Conservation (phyloP, 108 stramenopile genomes). For the Pseudonitzschia pungens region DNA sequence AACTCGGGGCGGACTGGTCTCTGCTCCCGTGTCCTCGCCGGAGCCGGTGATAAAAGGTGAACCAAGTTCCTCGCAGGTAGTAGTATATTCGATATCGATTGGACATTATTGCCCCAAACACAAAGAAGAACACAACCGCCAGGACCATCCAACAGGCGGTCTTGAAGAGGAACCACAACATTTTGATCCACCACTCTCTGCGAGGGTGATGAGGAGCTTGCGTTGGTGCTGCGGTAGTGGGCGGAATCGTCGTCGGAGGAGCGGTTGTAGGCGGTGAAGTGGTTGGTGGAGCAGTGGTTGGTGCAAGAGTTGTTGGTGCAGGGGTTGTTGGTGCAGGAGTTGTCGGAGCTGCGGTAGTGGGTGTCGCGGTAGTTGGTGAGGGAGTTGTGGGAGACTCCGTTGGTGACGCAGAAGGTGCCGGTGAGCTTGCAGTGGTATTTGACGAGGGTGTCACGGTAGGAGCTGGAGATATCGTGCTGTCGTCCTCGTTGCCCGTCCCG, state of each 20-base stretch:
- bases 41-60: conserved; percentile 19
- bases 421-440: not conserved
- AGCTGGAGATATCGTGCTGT: not conserved
- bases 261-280: conserved; percentile 21
- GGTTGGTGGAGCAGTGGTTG: conserved; percentile 10
- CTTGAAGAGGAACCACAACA: conserved; percentile 39
- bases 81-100: conserved; percentile 65
- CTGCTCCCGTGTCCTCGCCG: not conserved
- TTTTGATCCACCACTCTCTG: conserved; percentile 15
- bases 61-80: conserved; percentile 45
- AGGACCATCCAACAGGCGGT: conserved; percentile 44
- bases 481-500: not conserved
- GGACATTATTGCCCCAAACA: conserved; percentile 54
- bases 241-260: conserved; percentile 10
- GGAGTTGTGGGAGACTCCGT: conserved; percentile 24
- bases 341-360: not conserved
- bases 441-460: conserved; percentile 19
- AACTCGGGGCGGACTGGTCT: not conserved
- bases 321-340: conserved; percentile 20
- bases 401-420: conserved; percentile 21
- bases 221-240: conserved; percentile 25
- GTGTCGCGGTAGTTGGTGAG: conserved; percentile 17
- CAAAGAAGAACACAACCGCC: conserved; percentile 38
- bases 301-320: conserved; percentile 11
- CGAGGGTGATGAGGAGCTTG: conserved; percentile 12